Evolutionary conservation across 805 yeast species (phyloP), one percentile per base, ranked within the genome.

Genomic region (Wickerhamiella brachini): DNA sequence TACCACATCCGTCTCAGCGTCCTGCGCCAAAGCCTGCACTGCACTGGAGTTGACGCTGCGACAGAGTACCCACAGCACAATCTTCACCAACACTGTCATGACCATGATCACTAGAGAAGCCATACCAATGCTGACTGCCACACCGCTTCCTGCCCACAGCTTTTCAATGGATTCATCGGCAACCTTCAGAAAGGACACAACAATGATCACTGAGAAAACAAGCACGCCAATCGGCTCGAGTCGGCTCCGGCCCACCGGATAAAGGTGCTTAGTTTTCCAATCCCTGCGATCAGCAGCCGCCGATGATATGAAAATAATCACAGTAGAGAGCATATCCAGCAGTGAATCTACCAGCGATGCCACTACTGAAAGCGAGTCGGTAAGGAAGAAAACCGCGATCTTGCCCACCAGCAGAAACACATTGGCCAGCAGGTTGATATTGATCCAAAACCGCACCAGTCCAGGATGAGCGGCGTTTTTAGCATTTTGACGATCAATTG

Each of bases 301-400:
- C 56, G 83, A 80, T 49, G 84, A 77, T 45, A 75, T 62, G 66
- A 71, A 83, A 48, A 85, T 85, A 56, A 85, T 84, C 52, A 81
- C 68, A 0, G 93, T 84, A 17, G 89, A 83, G 51, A 84, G 64
- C 50, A 84, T 79, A 60, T 85, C 94, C 55, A 84, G 72, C 0
- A 79, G 69, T 2, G 90, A 83, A 66, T 84, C 94, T 42, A 85
- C 81, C 55, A 84, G 73, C 1, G 93, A 83, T 0, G 94, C 94
- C 48, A 84, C 69, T 47, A 85, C 77, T 6, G 93, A 83, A 56
- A 85, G 76, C 10, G 94, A 85, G 60, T 70, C 73, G 0, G 90
- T 80, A 61, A 80, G 66, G n/a, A 77, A 54, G 1, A 80, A 78
- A 22, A 82, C 86, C 12, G 73, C 67, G 2, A 73, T 53, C 60